Evolutionary conservation across 2,329 filamentous ascomycete species (phyloP).

Genomic region (Chalaropsis thielavioides): DNA sequence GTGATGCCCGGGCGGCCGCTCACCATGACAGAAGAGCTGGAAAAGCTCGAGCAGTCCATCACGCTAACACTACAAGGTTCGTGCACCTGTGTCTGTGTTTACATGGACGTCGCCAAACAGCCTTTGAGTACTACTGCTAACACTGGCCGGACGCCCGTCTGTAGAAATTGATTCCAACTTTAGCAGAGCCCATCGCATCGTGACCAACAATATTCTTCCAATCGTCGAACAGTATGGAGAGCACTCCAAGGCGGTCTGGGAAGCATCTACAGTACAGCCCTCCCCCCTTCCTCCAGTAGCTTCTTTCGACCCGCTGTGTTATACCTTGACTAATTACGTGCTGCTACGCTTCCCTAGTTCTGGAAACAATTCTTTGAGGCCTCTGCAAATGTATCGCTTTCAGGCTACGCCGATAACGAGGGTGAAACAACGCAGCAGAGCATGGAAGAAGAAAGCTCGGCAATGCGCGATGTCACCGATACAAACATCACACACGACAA

Average conservation of each 20-base stretch:
- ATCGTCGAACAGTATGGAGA: constrained; percentile 91
- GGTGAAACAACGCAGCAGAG: constrained; percentile 38
- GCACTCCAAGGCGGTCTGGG: constrained; percentile 88
- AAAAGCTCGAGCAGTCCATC: constrained; percentile 91
- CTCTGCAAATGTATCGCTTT: constrained; percentile 90
- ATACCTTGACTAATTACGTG: background rate
- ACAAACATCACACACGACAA: constrained; percentile 21
- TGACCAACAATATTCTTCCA: constrained; percentile 83
- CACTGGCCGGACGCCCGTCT: background rate
- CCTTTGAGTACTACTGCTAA: background rate
- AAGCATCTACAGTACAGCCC: constrained; percentile 66
- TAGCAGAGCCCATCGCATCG: constrained; percentile 88
- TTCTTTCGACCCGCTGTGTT: background rate
- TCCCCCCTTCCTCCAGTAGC: background rate
- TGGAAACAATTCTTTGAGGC: constrained; percentile 99
- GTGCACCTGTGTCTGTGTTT: constrained; percentile 9
- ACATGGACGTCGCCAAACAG: background rate
- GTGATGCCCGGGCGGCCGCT: constrained; percentile 41
- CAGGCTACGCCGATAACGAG: constrained; percentile 73
- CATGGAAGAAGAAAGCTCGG: constrained; percentile 37
- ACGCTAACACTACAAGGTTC: constrained; percentile 84
- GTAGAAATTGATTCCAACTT: constrained; percentile 98
- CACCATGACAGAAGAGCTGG: constrained; percentile 84
- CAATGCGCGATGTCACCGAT: constrained; percentile 40
- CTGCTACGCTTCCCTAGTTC: constrained; percentile 43